Base-by-base conservation (phyloP, 2,329 filamentous ascomycete genomes). In the Talaromyces piceae region DNA sequence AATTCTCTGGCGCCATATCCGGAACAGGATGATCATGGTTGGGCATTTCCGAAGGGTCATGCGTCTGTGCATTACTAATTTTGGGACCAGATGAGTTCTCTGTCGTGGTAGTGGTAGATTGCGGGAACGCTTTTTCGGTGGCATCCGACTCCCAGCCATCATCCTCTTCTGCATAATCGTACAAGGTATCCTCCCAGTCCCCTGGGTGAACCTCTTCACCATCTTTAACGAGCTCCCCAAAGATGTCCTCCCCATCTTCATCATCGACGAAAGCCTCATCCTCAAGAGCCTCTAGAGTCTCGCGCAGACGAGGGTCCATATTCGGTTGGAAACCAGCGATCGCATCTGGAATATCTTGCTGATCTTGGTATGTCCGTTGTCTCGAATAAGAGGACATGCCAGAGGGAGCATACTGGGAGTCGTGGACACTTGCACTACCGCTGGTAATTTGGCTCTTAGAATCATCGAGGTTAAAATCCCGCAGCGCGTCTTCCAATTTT, bases 271-370 rank as follows among this genome's bases (percentile, higher is more conserved):
- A 98, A 2, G 87, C 91, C 22, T 98, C 93, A 63, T 98, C 93
- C 45, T 98, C 93, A 26, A 98, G 73, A 9, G 93, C 93, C 70
- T 96, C 91, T 22, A 98, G 73, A 4, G 91, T 90, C 68, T 98
- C 93, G 43, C 93, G 81, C 59, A 98, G 68, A 33, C 91, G 79
- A 2, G 91, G 91, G 63, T 98, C 94, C 93, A 98, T 97, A 64
- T 97, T 91, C 5, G 94, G 93, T 69, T 98, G 87, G 68, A 98
- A 95, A 0, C 93, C 93, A 2, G 87, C 86, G 62, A 98, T 87
- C 6, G 83, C 84, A 71, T 98, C 93, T 1, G 93, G 93, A 1
- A 97, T 75, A 61, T 95, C 82, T 69, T 98, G 93, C 71, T 96
- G 90, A 50, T 90, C 86, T 68, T 97, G 88, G 66, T 97, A 97